Percentiles rank a stretch among this genome's conserved stretches.
These are phyloP conservation scores for Gastrolobium bilobum DNA, from an alignment of 306 rosid species.

Conservation along the genomic window DNA sequence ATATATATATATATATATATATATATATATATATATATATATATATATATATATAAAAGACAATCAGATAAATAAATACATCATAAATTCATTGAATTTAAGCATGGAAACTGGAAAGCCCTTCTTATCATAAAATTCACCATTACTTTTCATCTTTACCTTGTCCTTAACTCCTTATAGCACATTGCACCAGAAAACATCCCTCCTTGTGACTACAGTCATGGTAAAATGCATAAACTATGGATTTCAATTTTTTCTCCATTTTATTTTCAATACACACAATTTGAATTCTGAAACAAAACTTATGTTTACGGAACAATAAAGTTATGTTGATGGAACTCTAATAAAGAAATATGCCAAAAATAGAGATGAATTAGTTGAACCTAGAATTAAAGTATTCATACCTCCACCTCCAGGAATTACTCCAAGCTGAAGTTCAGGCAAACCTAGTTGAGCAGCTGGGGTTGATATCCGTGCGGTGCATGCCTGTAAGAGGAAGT, in stretches of 20 bases:
- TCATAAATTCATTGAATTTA: background rate
- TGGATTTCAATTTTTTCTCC: conserved; percentile 1
- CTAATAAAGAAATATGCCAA: background rate
- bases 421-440: conserved; percentile 62
- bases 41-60: background rate
- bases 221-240: conserved; percentile 20
- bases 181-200: background rate
- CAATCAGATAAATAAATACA: background rate
- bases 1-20: too few relatives aligned
- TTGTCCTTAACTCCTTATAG: conserved; percentile 11
- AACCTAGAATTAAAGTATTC: background rate
- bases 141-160: background rate
- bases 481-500: conserved; percentile 70
- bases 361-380: conserved; percentile 15
- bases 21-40: too few relatives aligned
- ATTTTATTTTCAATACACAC: background rate
- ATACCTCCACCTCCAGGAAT: conserved; percentile 62
- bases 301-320: background rate
- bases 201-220: background rate
- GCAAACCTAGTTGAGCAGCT: conserved; percentile 91
- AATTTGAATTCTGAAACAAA: conserved; percentile 1
- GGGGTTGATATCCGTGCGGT: conserved; percentile 90
- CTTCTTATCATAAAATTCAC: background rate
- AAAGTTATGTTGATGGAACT: background rate
- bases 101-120: background rate